A percentile compares a stretch with the other conserved stretches of the same genome.
Conservation (phyloP, 2,329 filamentous ascomycete species). For the Conoideocrella luteorostrata region DNA sequence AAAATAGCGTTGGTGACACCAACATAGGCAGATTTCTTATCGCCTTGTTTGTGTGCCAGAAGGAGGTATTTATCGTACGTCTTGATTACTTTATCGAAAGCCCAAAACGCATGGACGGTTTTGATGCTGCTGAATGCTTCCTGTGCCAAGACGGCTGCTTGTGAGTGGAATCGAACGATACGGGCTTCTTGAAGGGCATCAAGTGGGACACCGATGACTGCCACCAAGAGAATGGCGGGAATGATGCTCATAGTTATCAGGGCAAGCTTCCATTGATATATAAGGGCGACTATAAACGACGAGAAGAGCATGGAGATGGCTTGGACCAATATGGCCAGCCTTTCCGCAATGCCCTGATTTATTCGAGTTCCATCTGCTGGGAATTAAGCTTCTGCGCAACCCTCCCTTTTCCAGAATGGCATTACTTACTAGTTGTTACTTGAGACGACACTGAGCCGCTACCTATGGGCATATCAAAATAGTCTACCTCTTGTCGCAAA, state of each 20-base stretch:
- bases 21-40: slow-evolving; percentile 37
- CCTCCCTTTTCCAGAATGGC: background rate
- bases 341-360: slow-evolving; percentile 38
- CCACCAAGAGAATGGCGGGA: slow-evolving; percentile 35
- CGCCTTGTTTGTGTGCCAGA: slow-evolving; percentile 30
- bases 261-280: slow-evolving; percentile 35
- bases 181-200: slow-evolving; percentile 36
- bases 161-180: slow-evolving; percentile 37
- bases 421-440: too few relatives aligned
- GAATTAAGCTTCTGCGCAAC: slow-evolving; percentile 38
- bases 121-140: slow-evolving; percentile 42
- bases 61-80: slow-evolving; percentile 37
- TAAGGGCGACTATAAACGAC: slow-evolving; percentile 34
- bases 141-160: slow-evolving; percentile 39
- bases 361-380: slow-evolving; percentile 42
- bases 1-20: slow-evolving; percentile 38
- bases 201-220: slow-evolving; percentile 28
- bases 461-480: slow-evolving; percentile 45
- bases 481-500: slow-evolving; percentile 46
- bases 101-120: slow-evolving; percentile 45
- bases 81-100: slow-evolving; percentile 34
- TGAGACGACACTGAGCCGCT: slow-evolving; percentile 32
- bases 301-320: slow-evolving; percentile 32
- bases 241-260: slow-evolving; percentile 39
- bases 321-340: slow-evolving; percentile 35